These are phyloP conservation scores for Quercus variabilis DNA, from an alignment of 306 rosid genomes.

Conservation along the genomic window DNA sequence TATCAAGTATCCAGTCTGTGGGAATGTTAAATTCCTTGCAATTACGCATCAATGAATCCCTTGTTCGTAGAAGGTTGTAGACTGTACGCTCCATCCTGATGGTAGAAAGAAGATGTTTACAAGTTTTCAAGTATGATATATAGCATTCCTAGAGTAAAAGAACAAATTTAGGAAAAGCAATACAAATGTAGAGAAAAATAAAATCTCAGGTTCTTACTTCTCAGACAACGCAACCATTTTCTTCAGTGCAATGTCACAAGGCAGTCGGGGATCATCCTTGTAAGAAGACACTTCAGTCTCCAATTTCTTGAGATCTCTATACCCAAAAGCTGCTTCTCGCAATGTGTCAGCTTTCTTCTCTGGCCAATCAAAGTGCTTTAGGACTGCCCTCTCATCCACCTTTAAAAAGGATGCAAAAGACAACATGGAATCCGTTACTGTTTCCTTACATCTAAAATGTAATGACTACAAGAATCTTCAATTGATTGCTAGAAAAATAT, in stretches of 20 bases:
- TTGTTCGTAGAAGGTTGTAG: constrained; percentile 77
- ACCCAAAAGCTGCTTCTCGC: constrained; percentile 91
- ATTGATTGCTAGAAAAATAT: background rate
- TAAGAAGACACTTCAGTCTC: constrained; percentile 80
- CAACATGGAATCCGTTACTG: background rate
- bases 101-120: constrained; percentile 6
- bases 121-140: background rate
- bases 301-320: constrained; percentile 79
- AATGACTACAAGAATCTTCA: background rate
- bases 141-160: background rate
- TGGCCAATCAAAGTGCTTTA: constrained; percentile 96
- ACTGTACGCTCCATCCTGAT: constrained; percentile 89
- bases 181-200: background rate
- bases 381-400: constrained; percentile 99
- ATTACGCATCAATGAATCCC: constrained; percentile 74
- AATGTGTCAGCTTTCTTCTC: constrained; percentile 97
- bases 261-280: constrained; percentile 67
- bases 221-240: constrained; percentile 90
- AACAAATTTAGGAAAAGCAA: background rate
- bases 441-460: background rate
- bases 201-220: constrained; percentile 47
- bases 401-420: constrained; percentile 23
- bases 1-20: constrained; percentile 92
- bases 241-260: constrained; percentile 83
- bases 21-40: constrained; percentile 89